These are phyloP conservation scores for Pythium pyrilobum DNA, from an alignment of 352 stramenopile species.

Conservation along the genomic window DNA sequence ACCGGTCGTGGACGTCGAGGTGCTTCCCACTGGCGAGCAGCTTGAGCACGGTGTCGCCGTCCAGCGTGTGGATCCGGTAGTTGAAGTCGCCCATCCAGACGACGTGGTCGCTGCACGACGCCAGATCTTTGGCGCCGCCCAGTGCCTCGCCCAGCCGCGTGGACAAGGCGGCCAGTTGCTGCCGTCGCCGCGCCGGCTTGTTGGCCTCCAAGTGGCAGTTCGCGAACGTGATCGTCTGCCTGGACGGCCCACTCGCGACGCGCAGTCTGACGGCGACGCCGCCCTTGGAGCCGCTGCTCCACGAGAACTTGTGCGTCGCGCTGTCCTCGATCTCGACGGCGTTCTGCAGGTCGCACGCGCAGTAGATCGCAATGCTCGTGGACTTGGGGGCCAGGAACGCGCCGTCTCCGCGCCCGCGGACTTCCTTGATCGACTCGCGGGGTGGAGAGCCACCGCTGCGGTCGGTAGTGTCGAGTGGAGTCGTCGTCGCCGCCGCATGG, in stretches of 20 bases:
- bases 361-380: conserved; percentile 62
- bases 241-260: conserved; percentile 7
- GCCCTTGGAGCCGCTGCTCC: conserved; percentile 51
- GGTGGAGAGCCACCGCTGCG: too few relatives aligned
- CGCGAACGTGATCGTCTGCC: conserved; percentile 52
- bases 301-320: conserved; percentile 57
- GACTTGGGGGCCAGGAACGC: conserved; percentile 61
- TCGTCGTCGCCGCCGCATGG: neutral
- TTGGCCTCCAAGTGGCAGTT: conserved; percentile 76
- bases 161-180: conserved; percentile 49
- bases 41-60: conserved; percentile 40
- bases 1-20: conserved; percentile 55
- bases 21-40: conserved; percentile 34
- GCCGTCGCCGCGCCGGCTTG: conserved; percentile 32
- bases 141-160: conserved; percentile 42
- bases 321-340: conserved; percentile 42
- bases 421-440: conserved; percentile 24
- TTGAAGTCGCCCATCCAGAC: conserved; percentile 84
- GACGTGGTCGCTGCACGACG: conserved; percentile 61
- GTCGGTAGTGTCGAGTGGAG: neutral
- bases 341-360: conserved; percentile 24
- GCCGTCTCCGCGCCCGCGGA: conserved; percentile 54
- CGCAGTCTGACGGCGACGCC: conserved; percentile 47
- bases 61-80: conserved; percentile 54
- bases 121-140: conserved; percentile 26